Conservation (phyloP, 345 rosid genomes). For the Clarkia xantiana region DNA sequence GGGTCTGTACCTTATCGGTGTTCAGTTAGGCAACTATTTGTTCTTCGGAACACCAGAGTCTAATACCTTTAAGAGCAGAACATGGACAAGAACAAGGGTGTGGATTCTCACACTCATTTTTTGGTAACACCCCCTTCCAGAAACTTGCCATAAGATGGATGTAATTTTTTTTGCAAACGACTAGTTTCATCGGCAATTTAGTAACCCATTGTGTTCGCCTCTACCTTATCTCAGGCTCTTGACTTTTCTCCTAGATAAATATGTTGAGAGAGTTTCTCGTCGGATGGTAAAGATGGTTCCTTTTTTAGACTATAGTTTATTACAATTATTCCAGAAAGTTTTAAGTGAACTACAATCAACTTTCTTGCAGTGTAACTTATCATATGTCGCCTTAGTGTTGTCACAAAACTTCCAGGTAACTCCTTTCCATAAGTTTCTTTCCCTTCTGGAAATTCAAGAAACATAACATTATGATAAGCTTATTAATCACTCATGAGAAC, state of each 20-base stretch:
- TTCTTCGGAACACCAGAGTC: conserved; percentile 33
- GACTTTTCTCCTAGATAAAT: conserved; percentile 42
- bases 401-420: conserved; percentile 62
- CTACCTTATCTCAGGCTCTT: conserved; percentile 40
- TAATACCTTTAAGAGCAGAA: conserved; percentile 24
- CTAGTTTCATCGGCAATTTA: not conserved
- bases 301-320: not conserved
- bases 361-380: conserved; percentile 69
- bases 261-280: conserved; percentile 74
- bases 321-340: not conserved
- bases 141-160: not conserved
- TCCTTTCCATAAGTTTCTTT: not conserved
- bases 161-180: not conserved
- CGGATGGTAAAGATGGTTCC: conserved; percentile 42
- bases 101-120: conserved; percentile 39
- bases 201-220: not conserved
- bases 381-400: conserved; percentile 68
- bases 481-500: too few species aligned
- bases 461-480: too few species aligned
- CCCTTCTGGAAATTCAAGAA: not conserved
- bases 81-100: conserved; percentile 37
- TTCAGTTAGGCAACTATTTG: conserved; percentile 58
- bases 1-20: conserved; percentile 84
- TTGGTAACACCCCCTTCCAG: conserved; percentile 23
- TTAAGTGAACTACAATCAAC: not conserved